Evolutionary conservation across 2,329 filamentous ascomycete genomes (phyloP).

Genomic region (Penicillium capsulatum): DNA sequence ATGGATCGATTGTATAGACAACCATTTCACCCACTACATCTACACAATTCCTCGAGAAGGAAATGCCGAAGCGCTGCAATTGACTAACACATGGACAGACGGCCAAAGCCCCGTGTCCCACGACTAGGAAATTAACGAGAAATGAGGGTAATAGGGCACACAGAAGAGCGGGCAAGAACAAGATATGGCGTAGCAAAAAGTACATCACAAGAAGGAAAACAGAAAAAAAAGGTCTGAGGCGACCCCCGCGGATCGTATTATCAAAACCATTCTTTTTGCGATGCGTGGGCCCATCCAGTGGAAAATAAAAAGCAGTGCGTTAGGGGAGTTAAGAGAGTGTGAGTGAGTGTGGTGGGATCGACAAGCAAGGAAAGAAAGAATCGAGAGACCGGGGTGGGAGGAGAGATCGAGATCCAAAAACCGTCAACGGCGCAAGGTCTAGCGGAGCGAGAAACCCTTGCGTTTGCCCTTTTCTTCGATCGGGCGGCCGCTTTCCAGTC

Average conservation of each 20-base stretch:
- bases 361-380: slow-evolving; percentile 20
- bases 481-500: slow-evolving; percentile 90
- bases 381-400: slow-evolving; percentile 18
- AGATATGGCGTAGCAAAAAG: slow-evolving; percentile 28
- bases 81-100: slow-evolving; percentile 24
- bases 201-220: slow-evolving; percentile 26
- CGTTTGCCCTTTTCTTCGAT: slow-evolving; percentile 97
- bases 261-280: slow-evolving; percentile 25
- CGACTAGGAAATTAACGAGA: slow-evolving; percentile 18
- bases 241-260: slow-evolving; percentile 22
- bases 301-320: slow-evolving; percentile 19
- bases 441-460: slow-evolving; percentile 98
- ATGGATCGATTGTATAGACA: no score
- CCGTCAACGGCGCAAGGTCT: slow-evolving; percentile 42
- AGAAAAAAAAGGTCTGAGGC: slow-evolving; percentile 19
- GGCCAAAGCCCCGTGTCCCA: slow-evolving; percentile 15
- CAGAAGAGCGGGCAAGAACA: slow-evolving; percentile 25
- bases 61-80: slow-evolving; percentile 27
- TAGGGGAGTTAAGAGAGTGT: no score
- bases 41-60: background rate
- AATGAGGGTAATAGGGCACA: slow-evolving; percentile 30
- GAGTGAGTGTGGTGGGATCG: slow-evolving; percentile 22
- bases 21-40: no score
- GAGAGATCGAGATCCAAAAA: slow-evolving; percentile 16
- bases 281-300: slow-evolving; percentile 26